Evolutionary conservation across 306 rosid species (phyloP), one percentile per base, ranked within the genome.

Genomic region (Pyrus pyrifolia): DNA sequence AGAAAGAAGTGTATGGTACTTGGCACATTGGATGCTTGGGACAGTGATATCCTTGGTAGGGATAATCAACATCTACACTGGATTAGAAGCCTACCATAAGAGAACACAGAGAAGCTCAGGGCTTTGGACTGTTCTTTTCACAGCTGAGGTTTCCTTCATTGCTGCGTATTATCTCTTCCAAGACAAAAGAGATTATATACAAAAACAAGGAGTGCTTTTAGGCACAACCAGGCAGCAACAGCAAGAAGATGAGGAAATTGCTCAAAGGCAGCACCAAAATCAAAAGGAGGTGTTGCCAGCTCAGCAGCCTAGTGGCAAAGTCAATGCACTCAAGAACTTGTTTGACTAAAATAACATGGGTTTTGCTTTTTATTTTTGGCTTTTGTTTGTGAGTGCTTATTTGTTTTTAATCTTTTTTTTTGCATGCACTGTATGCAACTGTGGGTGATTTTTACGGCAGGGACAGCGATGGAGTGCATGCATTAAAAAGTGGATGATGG

Each of bases 11-110:
- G 67, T 79, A 42, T 95, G 99, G 99, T 95, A 88, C 87, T 27
- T 91, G 11, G 40, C 83, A 42, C 99, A 95, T 77, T 95, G 99
- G 97, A 88, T 90, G 52, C 85, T 95, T 49, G 99, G 99, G 45
- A 95, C 90, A 52, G 29, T 83, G 73, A 78, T 88, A 76, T 92
- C 97, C 6, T 51, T 92, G 31, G 86, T 83, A 71, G 99, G 96
- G 73, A 85, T 92, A 44, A 89, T 95, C 67, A 95, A 92, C 82
- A 86, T 92, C 15, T 95, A 90, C 83, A 95, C 97, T 5, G 99
- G 99, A 25, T 82, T 95, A 23, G 80, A 74, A 76, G 96, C 97
- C 21, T 95, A 88, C 80, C 89, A 88, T 12, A 74, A 86, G 78
- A 92, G 83, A 82, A 92, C 99, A 19, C 69, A 76, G 59, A 89